Conservation (phyloP, 805 yeast genomes). For the Kazachstania taianensis region DNA sequence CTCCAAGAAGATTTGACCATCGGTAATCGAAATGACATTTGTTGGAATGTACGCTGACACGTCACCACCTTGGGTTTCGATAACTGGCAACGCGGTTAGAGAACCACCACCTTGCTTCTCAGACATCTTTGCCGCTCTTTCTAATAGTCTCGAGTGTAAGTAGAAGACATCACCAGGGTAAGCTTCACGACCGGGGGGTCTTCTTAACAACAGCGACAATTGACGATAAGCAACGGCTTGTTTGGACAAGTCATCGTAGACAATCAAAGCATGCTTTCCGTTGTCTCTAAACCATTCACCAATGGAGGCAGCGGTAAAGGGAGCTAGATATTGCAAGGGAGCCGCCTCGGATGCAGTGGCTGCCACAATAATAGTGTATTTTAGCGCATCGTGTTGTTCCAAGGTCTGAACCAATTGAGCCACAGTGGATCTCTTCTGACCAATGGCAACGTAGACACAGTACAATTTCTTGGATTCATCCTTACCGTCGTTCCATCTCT, state of each 20-base stretch:
- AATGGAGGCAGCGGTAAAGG: conserved; percentile 98
- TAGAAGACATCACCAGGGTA: conserved; percentile 96
- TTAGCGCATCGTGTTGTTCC: conserved; percentile 95
- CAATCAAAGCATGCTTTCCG: conserved; percentile 93
- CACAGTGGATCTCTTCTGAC: conserved; percentile 99
- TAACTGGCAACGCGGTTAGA: conserved; percentile 89
- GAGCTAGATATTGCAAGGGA: conserved; percentile 99
- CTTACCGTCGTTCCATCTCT: conserved; percentile 92
- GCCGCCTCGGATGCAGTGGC: conserved; percentile 99
- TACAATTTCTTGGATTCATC: conserved; percentile 97
- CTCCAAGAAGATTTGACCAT: conserved; percentile 97
- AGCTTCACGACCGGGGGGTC: conserved; percentile 96
- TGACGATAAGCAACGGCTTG: conserved; percentile 99
- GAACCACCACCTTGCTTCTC: conserved; percentile 86
- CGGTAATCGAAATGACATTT: conserved; percentile 94
- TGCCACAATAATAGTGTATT: conserved; percentile 95
- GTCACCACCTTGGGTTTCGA: conserved; percentile 99
- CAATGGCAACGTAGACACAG: conserved; percentile 99
- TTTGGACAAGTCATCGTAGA: conserved; percentile 97
- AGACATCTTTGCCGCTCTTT: conserved; percentile 96
- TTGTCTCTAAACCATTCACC: conserved; percentile 99
- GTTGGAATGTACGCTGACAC: conserved; percentile 97
- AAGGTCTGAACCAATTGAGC: conserved; percentile 99
- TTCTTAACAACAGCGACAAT: conserved; percentile 91
- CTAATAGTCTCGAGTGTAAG: conserved; percentile 89